Conservation (phyloP, 768 basidiomycete species). For the Panus rudis region DNA sequence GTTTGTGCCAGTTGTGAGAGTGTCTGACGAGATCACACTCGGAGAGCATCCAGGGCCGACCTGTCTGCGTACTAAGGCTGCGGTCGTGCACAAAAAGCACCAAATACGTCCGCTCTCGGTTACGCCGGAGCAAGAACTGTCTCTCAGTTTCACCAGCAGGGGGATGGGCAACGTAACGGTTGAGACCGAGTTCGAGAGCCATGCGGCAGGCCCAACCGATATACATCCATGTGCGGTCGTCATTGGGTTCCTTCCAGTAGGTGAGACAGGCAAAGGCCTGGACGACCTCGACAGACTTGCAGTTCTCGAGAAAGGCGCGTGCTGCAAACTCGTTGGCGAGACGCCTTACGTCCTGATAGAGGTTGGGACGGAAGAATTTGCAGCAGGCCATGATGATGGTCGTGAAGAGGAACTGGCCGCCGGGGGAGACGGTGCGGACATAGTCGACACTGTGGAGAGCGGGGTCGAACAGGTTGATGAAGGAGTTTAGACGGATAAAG, state of each 20-base stretch:
- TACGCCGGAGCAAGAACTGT: slow-evolving; percentile 68
- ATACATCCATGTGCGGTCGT: slow-evolving; percentile 81
- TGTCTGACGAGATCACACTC: slow-evolving; percentile 76
- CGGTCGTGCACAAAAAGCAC: slow-evolving; percentile 85
- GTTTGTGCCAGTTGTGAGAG: slow-evolving; percentile 64
- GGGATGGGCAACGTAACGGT: slow-evolving; percentile 47
- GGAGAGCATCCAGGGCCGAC: slow-evolving; percentile 82
- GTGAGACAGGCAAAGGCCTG: slow-evolving; percentile 86
- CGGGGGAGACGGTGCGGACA: slow-evolving; percentile 66
- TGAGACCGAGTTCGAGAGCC: slow-evolving; percentile 79
- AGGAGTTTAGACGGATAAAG: slow-evolving; percentile 80
- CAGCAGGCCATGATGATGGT: slow-evolving; percentile 77
- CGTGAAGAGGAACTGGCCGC: slow-evolving; percentile 80
- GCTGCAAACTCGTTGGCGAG: slow-evolving; percentile 72
- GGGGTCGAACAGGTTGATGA: slow-evolving; percentile 86
- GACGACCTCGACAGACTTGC: slow-evolving; percentile 78
- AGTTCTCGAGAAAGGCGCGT: slow-evolving; percentile 70
- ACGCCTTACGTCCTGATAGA: slow-evolving; percentile 64
- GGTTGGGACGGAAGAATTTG: slow-evolving; percentile 72
- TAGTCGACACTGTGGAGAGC: slow-evolving; percentile 64
- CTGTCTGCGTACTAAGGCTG: slow-evolving; percentile 80
- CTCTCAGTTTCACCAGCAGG: slow-evolving; percentile 55
- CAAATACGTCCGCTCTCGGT: slow-evolving; percentile 80
- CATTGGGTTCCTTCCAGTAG: slow-evolving; percentile 87
- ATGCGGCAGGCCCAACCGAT: slow-evolving; percentile 87